These are phyloP conservation scores for Aspergillus heteromorphus DNA, from an alignment of 495 filamentous ascomycete species.

Conservation along the genomic window DNA sequence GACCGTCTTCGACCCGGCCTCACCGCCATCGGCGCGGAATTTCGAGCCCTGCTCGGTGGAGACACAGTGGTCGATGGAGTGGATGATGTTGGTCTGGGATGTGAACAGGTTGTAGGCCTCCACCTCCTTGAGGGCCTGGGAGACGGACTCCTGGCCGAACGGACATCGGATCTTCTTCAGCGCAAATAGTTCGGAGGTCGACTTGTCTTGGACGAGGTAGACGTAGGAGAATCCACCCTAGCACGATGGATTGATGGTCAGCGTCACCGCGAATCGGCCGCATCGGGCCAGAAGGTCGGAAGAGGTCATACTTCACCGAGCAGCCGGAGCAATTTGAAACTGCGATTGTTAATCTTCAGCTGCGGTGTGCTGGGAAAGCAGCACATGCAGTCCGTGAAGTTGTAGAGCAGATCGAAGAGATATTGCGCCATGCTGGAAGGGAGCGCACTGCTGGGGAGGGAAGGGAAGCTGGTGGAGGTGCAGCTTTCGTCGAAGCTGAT, in stretches of 20 bases:
- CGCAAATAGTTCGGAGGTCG: constrained; percentile 75
- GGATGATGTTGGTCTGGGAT: constrained; percentile 80
- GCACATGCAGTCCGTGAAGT: constrained; percentile 86
- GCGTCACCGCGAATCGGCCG: constrained; percentile 4
- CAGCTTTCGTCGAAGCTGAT: background rate
- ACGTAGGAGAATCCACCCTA: constrained; percentile 97
- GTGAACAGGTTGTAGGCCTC: constrained; percentile 91
- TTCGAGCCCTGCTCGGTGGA: constrained; percentile 56
- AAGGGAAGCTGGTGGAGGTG: background rate
- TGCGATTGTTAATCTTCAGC: constrained; percentile 89
- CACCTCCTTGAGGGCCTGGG: constrained; percentile 90
- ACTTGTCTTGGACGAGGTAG: constrained; percentile 91
- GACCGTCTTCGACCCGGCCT: constrained; percentile 76
- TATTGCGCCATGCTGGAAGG: constrained; percentile 68
- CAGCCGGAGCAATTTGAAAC: constrained; percentile 89
- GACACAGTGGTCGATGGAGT: constrained; percentile 78
- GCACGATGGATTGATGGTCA: constrained; percentile 5
- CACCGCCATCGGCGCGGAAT: constrained; percentile 50
- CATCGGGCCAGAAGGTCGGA: constrained; percentile 2
- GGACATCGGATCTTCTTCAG: constrained; percentile 98
- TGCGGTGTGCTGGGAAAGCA: constrained; percentile 93
- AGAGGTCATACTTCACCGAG: constrained; percentile 68
- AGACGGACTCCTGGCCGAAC: constrained; percentile 92
- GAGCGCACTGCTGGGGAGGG: background rate
- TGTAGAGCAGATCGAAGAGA: constrained; percentile 82